Base-by-base conservation (phyloP, 83 land plant species). In the Diphasiastrum complanatum region DNA sequence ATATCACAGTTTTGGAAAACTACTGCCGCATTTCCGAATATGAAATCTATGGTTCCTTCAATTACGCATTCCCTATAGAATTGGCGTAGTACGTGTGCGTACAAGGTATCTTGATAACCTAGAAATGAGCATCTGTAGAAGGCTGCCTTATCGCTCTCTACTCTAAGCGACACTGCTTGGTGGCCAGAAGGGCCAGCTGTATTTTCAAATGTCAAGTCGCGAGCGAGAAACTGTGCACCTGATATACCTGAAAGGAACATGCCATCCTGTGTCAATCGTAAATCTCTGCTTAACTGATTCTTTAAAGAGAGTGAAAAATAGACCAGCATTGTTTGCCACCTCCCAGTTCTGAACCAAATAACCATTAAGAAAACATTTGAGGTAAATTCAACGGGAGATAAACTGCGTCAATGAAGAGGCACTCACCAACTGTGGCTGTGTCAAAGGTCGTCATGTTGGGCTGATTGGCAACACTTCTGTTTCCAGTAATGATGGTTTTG, bases 11-110 rank as follows among this genome's bases (percentile, higher is more conserved):
- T 77, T 45, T 89, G 90, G 52, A 89, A 74, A 3, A 85, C 82
- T 11, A 82, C 86, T 18, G 87, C 95, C 3, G 95, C 83, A 51
- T 89, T 89, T 24, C 95, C 90, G 58, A 89, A 89, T 29, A 89
- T 77, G 82, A 89, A 84, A 72, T 89, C 95, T 1, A 89, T 79
- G 29, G 95, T 89, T 12, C 95, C 95, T 46, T 72, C 78, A n/a
- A 89, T 60, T 63, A 68, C 75, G 63, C 84, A 82, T 28, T 80
- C 84, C 14, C 78, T 80, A 69, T 60, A 89, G 78, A 89, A 89
- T 47, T 89, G 95, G 19, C 95, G 77, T 22, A 80, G 68, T 16
- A 85, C 69, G 79, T 89, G 90, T 2, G 75, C 78, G 63, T 85
- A 89, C 24, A 89, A 75, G 4, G 90, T 78, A 79, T 89, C 79